Percentiles rank a stretch among this genome's conserved stretches.
Conservation (phyloP, 108 stramenopile species). For the Skeletonema grethae region DNA sequence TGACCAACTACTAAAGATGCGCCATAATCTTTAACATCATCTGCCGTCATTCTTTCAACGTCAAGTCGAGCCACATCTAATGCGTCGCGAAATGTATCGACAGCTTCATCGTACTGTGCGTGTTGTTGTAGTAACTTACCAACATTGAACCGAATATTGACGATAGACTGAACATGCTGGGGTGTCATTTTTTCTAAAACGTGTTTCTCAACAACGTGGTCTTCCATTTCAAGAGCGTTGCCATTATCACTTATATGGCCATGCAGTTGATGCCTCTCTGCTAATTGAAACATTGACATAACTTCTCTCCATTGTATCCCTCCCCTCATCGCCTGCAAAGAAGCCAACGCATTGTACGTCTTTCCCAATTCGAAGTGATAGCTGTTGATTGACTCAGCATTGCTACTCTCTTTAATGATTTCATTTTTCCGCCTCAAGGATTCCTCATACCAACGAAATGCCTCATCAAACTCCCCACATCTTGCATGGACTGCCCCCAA, state of each 20-base stretch:
- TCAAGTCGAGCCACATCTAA: conserved; percentile 32
- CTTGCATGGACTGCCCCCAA: conserved; percentile 38
- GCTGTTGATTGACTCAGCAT: not conserved
- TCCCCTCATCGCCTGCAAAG: conserved; percentile 30
- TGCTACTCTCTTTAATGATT: conserved; percentile 6
- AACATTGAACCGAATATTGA: conserved; percentile 45
- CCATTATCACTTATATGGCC: conserved; percentile 9
- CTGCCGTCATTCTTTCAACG: conserved; percentile 15
- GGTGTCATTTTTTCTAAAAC: conserved; percentile 26
- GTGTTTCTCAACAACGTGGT: not conserved
- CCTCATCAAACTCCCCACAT: conserved; percentile 45
- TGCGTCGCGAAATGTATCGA: conserved; percentile 14
- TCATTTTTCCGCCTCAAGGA: conserved; percentile 22
- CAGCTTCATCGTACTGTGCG: conserved; percentile 16
- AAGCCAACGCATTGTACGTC: conserved; percentile 43
- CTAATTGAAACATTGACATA: conserved; percentile 31
- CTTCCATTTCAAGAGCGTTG: not conserved
- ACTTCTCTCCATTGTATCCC: conserved; percentile 34
- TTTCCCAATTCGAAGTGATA: conserved; percentile 35
- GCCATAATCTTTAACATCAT: not conserved
- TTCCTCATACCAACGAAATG: conserved; percentile 38
- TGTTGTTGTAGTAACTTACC: conserved; percentile 37
- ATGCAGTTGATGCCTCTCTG: conserved; percentile 37
- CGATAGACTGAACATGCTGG: conserved; percentile 26
- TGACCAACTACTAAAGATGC: not conserved